Evolutionary conservation across 2,329 filamentous ascomycete genomes (phyloP).

Genomic region (Teratosphaeria pseudoeucalypti): DNA sequence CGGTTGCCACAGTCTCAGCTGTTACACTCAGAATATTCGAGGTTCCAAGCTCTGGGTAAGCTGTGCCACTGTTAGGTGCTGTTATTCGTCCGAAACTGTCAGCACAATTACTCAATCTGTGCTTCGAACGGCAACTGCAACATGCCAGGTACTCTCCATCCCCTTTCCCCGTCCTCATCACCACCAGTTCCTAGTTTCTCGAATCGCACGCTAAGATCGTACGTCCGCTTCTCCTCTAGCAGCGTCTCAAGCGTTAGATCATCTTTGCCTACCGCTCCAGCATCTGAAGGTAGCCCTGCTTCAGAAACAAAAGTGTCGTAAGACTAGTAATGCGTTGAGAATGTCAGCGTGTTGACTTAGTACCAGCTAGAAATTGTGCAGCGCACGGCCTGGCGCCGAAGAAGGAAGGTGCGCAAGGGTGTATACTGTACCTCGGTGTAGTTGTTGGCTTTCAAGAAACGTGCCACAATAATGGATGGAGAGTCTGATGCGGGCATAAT

Average conservation of each 20-base stretch:
- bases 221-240: slow-evolving; percentile 50
- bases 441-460: slow-evolving; percentile 28
- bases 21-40: not conserved
- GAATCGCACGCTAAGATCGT: slow-evolving; percentile 45
- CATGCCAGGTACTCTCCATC: slow-evolving; percentile 41
- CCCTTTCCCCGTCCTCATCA: slow-evolving; percentile 18
- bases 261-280: slow-evolving; percentile 31
- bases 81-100: not conserved
- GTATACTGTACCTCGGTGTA: slow-evolving; percentile 23
- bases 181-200: slow-evolving; percentile 41
- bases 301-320: slow-evolving; percentile 48
- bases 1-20: not conserved
- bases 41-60: not conserved
- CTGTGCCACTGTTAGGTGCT: not conserved
- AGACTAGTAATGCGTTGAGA: slow-evolving; percentile 31
- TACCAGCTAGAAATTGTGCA: not conserved
- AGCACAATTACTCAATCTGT: not conserved
- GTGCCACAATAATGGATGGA: slow-evolving; percentile 26
- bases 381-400: not conserved
- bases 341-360: not conserved
- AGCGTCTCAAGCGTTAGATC: slow-evolving; percentile 48
- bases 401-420: not conserved
- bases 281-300: slow-evolving; percentile 43
- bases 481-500: slow-evolving; percentile 26
- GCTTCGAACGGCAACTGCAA: slow-evolving; percentile 28